Conservation (phyloP, 1,284 basidiomycete genomes). For the Cutaneotrichosporon sp. region DNA sequence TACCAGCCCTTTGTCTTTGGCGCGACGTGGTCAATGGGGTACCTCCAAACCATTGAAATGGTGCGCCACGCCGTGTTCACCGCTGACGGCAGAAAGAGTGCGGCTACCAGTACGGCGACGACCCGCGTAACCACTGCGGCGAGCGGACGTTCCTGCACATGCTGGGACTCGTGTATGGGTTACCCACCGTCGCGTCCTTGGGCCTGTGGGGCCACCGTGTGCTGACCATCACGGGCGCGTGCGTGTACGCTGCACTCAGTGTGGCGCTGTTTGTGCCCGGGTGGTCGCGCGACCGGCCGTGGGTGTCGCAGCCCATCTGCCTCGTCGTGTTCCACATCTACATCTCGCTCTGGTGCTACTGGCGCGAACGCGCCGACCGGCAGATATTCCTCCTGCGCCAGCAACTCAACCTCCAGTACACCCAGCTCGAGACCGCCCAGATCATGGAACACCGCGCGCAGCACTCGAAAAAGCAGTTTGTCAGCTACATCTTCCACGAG, state of each 20-base stretch:
- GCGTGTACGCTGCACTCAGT: slow-evolving; percentile 52
- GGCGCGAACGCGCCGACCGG: slow-evolving; percentile 54
- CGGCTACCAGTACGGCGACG: not conserved
- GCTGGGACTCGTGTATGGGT: slow-evolving; percentile 42
- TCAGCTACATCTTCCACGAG: slow-evolving; percentile 62
- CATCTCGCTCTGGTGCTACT: slow-evolving; percentile 43
- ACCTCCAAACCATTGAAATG: slow-evolving; percentile 35
- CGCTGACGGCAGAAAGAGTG: not conserved
- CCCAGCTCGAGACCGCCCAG: slow-evolving; percentile 76
- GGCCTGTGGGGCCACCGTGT: slow-evolving; percentile 65
- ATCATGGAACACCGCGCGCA: slow-evolving; percentile 72
- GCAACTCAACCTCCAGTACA: slow-evolving; percentile 66
- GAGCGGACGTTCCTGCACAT: slow-evolving; percentile 5
- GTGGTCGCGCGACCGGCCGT: not conserved
- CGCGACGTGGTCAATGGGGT: slow-evolving; percentile 38
- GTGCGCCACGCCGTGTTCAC: not conserved
- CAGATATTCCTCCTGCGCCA: slow-evolving; percentile 60
- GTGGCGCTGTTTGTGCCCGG: not conserved
- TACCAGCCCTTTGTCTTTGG: slow-evolving; percentile 39
- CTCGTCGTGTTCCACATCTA: slow-evolving; percentile 45
- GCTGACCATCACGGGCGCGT: slow-evolving; percentile 59
- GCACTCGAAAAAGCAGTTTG: slow-evolving; percentile 70
- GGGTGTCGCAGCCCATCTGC: not conserved
- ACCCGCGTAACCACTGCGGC: not conserved
- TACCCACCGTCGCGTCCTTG: slow-evolving; percentile 71